These are phyloP conservation scores for Sugiyamaella valdiviana DNA, from an alignment of 805 yeast species.

Conservation along the genomic window DNA sequence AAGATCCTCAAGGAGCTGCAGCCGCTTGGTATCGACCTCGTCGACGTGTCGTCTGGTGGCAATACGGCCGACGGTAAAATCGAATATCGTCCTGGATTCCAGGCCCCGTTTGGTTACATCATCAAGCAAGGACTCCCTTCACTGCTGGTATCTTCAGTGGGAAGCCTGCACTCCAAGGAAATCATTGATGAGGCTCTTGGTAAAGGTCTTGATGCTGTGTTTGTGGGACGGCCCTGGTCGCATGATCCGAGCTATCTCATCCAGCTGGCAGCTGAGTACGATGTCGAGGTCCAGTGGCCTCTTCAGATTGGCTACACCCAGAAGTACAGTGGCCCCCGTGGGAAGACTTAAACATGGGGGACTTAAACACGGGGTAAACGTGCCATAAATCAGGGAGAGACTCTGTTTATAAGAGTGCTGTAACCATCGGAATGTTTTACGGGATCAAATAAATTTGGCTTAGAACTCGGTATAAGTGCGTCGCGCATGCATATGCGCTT, in stretches of 20 bases:
- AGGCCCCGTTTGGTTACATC: conserved; percentile 36
- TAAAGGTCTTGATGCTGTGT: conserved; percentile 40
- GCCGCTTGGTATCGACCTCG: conserved; percentile 39
- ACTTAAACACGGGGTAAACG: no score
- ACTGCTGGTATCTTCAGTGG: conserved; percentile 43
- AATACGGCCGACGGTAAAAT: conserved; percentile 30
- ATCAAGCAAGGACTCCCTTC: conserved; percentile 43
- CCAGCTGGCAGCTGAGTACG: conserved; percentile 46
- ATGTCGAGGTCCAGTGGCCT: conserved; percentile 37
- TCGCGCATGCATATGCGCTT: no score
- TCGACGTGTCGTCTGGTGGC: conserved; percentile 55
- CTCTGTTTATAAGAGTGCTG: no score
- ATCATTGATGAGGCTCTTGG: conserved; percentile 39
- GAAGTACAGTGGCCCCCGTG: no score
- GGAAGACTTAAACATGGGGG: no score
- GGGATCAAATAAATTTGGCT: no score
- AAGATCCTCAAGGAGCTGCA: conserved; percentile 13
- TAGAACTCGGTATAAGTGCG: no score
- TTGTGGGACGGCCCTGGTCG: conserved; percentile 44
- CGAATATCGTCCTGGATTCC: conserved; percentile 34
- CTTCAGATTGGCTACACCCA: conserved; percentile 21
- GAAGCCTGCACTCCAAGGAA: conserved; percentile 35
- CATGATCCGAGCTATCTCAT: conserved; percentile 45
- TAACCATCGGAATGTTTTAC: no score
- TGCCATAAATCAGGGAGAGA: no score